Evolutionary conservation across 345 rosid species (phyloP), one percentile per base, ranked within the genome.

Genomic region (Eucalyptus polybractea): DNA sequence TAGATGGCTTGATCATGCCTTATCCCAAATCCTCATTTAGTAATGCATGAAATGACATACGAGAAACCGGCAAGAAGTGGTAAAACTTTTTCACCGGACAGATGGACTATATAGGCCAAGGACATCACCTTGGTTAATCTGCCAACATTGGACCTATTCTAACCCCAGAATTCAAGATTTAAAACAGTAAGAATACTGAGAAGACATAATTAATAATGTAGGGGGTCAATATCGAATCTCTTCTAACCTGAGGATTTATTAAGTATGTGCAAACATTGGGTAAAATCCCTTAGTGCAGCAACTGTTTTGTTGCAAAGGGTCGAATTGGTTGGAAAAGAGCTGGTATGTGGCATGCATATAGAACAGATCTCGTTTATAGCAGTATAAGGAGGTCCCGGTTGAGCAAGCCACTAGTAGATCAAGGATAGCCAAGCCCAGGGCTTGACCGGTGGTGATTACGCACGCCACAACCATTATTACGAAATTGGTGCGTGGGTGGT

Each of bases 281-380:
- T 67, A 15, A 16, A 67, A n/a, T 0, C 22, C 80, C 80, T 0
- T 0, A 31, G 40, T 33, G 19, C 80, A 67, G 80, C 22, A 6
- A 7, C 10, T 31, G 37, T n/a, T 65, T n/a, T 65, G 21, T 65
- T n/a, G 76, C 37, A 14, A 65, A n/a, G 40, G 76, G 21, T 65
- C 21, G 40, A n/a, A n/a, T 65, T n/a, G n/a, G n/a, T n/a, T n/a
- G n/a, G n/a, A n/a, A n/a, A n/a, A n/a, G n/a, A n/a, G n/a, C n/a
- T n/a, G n/a, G n/a, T n/a, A n/a, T n/a, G n/a, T n/a, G n/a, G n/a
- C n/a, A n/a, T n/a, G n/a, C n/a, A 15, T 65, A 65, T 0, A 16
- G 33, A 65, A 65, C 76, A 65, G 3, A 13, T 65, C 21, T n/a
- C 37, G 40, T n/a, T 65, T 15, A 15, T 65, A 65, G 21, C 19